Conservation (phyloP, 257 asterid species). For the Solanum verrucosum region DNA sequence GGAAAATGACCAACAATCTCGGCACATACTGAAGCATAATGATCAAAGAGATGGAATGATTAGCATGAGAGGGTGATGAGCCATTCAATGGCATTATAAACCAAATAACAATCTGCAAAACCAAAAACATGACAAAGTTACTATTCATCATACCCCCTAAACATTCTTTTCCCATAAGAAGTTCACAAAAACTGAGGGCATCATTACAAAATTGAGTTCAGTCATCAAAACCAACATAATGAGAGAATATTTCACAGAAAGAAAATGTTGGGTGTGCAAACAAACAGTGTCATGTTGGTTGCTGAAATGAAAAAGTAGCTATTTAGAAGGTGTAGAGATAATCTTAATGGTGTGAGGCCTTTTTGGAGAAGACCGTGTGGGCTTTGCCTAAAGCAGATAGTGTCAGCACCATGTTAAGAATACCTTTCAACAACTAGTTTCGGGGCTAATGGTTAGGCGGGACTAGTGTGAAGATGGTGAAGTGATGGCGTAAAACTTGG, state of each 20-base stretch:
- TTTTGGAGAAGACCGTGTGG: not conserved
- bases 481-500: not conserved
- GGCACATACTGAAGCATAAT: constrained; percentile 86
- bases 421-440: not conserved
- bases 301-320: not conserved
- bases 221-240: not conserved
- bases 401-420: not conserved
- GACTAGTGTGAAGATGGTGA: not conserved
- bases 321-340: not conserved
- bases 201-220: not conserved
- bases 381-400: not conserved
- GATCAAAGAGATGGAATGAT: constrained; percentile 56
- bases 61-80: constrained; percentile 39
- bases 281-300: not conserved
- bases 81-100: constrained; percentile 50
- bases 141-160: not conserved
- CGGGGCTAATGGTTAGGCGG: not conserved
- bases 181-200: not conserved
- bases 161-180: not conserved
- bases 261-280: not conserved
- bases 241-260: not conserved
- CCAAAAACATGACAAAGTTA: not conserved
- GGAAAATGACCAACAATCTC: constrained; percentile 58
- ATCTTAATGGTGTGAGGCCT: not conserved
- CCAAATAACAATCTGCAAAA: constrained; percentile 57